Base-by-base conservation (phyloP, 2,329 filamentous ascomycete genomes). In the Penicillium polonicum region DNA sequence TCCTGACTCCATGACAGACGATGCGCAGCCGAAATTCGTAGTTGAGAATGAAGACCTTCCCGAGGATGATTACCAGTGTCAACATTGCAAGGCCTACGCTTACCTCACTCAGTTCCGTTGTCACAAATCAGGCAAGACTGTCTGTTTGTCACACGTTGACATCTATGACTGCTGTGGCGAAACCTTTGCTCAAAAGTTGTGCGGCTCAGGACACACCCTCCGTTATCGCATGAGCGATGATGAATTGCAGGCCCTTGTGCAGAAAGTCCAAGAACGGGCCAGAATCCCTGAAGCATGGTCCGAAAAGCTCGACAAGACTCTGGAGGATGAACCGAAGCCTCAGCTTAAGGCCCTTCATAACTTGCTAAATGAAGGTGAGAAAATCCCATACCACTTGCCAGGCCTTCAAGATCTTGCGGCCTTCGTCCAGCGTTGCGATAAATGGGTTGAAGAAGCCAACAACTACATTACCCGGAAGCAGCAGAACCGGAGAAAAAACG, bases 381-480 rank as follows among this genome's bases (percentile, higher is more conserved):
- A 91, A 75, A 97, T 99, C 70, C 92, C 93, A 58, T 95, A 90
- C 80, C 88, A 91, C 57, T 83, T 99, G 61, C 86, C 88, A 64
- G 92, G 91, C 61, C 83, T 99, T 62, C 84, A 89, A 67, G 85
- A 90, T 67, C 83, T 99, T 66, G 89, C 87, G 76, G 85, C 88
- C 65, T 99, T 96, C 78, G 94, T 99, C 73, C 92, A 96, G 67
- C 88, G 91, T 69, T 97, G 94, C 80, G 95, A 96, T 75, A 92
- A 96, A 72, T 97, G 95, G 90, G 91, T 97, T 62, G 94, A 97
- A 69, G 93, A 97, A 78, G 94, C 94, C 64, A 94, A 91, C 69
- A 92, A 90, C 72, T 99, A 95, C 79, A 96, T 92, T 70, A 92
- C 94, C 58, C 90, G 94, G 67, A 99, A 99, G 79, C 93, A 97